Percentiles rank a stretch among this genome's conserved stretches.
Conservation (phyloP, 768 basidiomycete genomes). For the Artomyces pyxidatus region DNA sequence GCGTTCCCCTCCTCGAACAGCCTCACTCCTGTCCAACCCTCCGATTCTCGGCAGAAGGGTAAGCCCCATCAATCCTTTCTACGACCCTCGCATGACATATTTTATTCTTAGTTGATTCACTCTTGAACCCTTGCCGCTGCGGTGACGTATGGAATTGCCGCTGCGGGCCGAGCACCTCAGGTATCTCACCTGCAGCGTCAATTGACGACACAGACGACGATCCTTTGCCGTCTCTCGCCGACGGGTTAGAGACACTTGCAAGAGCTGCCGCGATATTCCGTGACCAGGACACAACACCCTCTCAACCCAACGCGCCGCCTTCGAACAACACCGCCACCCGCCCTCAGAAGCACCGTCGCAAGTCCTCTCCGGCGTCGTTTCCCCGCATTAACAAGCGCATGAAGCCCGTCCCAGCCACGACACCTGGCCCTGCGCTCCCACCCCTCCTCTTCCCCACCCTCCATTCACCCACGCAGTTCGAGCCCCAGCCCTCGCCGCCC, state of each 20-base stretch:
- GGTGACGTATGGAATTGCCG: conserved; percentile 11
- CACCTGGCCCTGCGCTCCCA: conserved; percentile 12
- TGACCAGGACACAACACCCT: neutral
- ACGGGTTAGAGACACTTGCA: conserved; percentile 14
- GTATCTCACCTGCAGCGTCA: neutral
- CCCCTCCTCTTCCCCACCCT: conserved; percentile 8
- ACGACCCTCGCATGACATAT: neutral
- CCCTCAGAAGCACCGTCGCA: neutral
- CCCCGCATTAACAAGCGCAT: neutral
- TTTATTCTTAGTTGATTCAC: conserved; percentile 8
- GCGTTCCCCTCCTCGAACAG: conserved; percentile 2
- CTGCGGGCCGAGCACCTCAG: conserved; percentile 2
- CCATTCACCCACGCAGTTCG: neutral
- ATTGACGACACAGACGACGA: conserved; percentile 5
- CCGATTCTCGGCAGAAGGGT: conserved; percentile 16
- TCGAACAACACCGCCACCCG: neutral
- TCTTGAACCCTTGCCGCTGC: conserved; percentile 16
- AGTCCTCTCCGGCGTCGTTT: neutral
- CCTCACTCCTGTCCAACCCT: conserved; percentile 2
- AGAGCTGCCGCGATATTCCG: conserved; percentile 9
- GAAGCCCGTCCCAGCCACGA: neutral
- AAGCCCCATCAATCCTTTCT: neutral
- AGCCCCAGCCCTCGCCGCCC: neutral
- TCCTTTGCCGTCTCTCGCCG: neutral
- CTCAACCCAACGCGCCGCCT: neutral